Evolutionary conservation across 495 filamentous ascomycete species (phyloP), one percentile per base, ranked within the genome.

Genomic region (Daldinia grandis): DNA sequence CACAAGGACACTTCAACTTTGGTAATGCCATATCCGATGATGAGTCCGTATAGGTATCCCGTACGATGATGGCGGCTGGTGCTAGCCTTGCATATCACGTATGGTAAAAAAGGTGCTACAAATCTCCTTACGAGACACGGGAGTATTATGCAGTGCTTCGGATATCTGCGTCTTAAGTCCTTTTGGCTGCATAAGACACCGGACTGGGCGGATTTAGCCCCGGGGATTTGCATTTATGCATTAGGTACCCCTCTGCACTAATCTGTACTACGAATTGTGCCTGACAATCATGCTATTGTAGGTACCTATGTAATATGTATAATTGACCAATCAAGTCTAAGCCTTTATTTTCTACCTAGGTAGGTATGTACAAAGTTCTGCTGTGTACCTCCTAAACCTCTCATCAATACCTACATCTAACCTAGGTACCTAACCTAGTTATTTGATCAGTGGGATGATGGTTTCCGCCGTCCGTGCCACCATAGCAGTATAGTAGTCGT

Each of bases 401-500:
- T n/a, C n/a, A n/a, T n/a, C n/a, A n/a, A n/a, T n/a, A n/a, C n/a
- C n/a, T 38, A 38, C 35, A 38, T 14, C 8, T n/a, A 15, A 38
- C 8, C 3, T 38, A 38, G 35, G 35, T 17, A n/a, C n/a, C n/a
- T n/a, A n/a, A n/a, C n/a, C n/a, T n/a, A n/a, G n/a, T n/a, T n/a
- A n/a, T 28, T 59, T 37, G 9, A 75, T 67, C 47, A 77, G 59
- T n/a, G 74, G 75, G 19, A 57, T 21, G 21, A 76, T 64, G 0
- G 67, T 71, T 38, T 72, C 67, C 30, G 68, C 75, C 44, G 74
- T 66, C 35, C 65, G 53, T 12, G 53, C 59, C n/a, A 77, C n/a
- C 63, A 77, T 58, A 19, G 24, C 56, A 49, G 66, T 68, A 42
- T 77, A 74, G 21, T 72, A 77, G 30, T 71, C 67, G 0, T 77